Percentiles rank a stretch among this genome's conserved stretches.
phyloP scores from a whole-genome alignment of 164 flowering plant genomes.

The Chimonanthus praecox region DNA sequence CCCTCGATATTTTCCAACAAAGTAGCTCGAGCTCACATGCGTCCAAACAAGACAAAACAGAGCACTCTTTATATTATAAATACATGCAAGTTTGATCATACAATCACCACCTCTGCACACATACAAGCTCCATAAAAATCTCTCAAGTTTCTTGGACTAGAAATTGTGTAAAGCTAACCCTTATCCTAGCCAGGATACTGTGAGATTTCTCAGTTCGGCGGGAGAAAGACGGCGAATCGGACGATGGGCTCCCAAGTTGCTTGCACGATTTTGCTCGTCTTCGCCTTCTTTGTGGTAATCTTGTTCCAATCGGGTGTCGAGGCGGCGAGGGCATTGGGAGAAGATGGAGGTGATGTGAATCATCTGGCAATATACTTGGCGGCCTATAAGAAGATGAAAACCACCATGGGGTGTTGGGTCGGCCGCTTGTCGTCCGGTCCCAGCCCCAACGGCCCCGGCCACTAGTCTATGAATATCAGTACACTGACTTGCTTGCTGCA shows the following conservation, averaged over 20 bases:
- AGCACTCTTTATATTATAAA: no score
- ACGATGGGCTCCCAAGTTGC: background rate
- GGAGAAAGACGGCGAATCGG: background rate
- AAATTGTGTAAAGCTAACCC: background rate
- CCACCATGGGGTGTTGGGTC: slow-evolving; percentile 6
- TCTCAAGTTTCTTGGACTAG: background rate
- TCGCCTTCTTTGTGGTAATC: background rate
- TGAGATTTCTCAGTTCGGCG: background rate
- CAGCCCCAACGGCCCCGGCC: slow-evolving; percentile 11
- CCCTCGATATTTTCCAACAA: background rate
- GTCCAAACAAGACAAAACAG: no score
- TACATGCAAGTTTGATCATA: background rate
- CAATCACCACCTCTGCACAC: background rate
- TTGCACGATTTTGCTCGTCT: background rate
- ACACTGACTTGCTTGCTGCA: background rate
- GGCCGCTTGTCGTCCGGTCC: slow-evolving; percentile 11
- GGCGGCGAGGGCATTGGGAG: background rate
- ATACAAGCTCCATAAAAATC: background rate
- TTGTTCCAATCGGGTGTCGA: background rate
- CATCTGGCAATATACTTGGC: background rate
- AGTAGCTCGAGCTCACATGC: no score
- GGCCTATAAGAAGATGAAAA: slow-evolving; percentile 4
- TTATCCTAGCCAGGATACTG: background rate
- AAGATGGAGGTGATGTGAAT: background rate
- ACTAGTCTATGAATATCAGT: background rate